A percentile compares a stretch with the other conserved stretches of the same genome.
These are phyloP conservation scores for Penicillium egyptiacum DNA, from an alignment of 495 filamentous ascomycete species.

Conservation along the genomic window DNA sequence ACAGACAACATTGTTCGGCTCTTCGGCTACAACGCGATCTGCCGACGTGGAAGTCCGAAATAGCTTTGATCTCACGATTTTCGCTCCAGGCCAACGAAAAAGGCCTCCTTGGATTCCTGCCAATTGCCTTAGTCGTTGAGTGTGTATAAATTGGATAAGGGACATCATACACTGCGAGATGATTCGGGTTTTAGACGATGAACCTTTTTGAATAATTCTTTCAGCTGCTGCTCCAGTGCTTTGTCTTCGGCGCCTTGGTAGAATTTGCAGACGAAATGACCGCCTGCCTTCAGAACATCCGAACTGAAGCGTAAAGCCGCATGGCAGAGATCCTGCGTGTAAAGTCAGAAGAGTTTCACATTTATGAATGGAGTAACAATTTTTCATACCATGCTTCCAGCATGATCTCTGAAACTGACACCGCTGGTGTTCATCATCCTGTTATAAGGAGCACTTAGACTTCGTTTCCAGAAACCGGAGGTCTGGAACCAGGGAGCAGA, in stretches of 20 bases:
- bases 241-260: slow-evolving; percentile 89
- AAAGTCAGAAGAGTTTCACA: slow-evolving; percentile 58
- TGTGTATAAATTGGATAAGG: neutral
- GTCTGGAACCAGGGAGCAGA: slow-evolving; percentile 89
- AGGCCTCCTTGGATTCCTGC: slow-evolving; percentile 89
- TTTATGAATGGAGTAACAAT: slow-evolving; percentile 21
- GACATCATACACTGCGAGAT: slow-evolving; percentile 70
- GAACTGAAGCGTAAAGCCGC: slow-evolving; percentile 80
- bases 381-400: slow-evolving; percentile 83
- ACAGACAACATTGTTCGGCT: slow-evolving; percentile 1
- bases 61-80: slow-evolving; percentile 20
- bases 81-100: slow-evolving; percentile 74
- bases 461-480: slow-evolving; percentile 74
- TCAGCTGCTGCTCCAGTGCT: slow-evolving; percentile 67
- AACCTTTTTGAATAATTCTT: slow-evolving; percentile 72
- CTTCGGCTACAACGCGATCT: neutral
- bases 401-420: slow-evolving; percentile 80
- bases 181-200: slow-evolving; percentile 85
- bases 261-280: slow-evolving; percentile 96
- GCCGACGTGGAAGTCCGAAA: neutral
- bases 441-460: slow-evolving; percentile 84
- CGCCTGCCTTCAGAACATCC: slow-evolving; percentile 77
- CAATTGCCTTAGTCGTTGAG: slow-evolving; percentile 10
- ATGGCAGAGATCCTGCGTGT: slow-evolving; percentile 74
- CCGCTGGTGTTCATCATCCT: slow-evolving; percentile 99